phyloP scores from a whole-genome alignment of 495 filamentous ascomycete species.

The Xanthoparmelia taractica region DNA sequence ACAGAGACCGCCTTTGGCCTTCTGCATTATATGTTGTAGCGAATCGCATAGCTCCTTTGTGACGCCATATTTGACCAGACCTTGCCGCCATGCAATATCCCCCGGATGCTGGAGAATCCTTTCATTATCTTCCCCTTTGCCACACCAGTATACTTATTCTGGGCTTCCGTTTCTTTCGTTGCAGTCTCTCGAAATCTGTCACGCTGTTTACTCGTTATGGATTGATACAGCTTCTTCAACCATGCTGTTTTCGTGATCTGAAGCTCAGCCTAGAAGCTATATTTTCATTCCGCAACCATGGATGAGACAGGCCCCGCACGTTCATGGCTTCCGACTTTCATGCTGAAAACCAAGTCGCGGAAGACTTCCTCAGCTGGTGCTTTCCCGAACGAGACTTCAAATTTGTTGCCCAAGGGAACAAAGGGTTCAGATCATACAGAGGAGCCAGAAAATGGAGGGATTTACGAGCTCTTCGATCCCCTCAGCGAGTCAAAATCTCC shows the following conservation, averaged over 20 bases:
- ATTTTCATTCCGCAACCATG: constrained; percentile 12
- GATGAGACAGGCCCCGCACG: constrained; percentile 19
- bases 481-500: constrained; percentile 18
- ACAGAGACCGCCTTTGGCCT: neutral
- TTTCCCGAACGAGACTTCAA: constrained; percentile 37
- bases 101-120: too few relatives aligned
- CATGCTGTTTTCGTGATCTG: neutral
- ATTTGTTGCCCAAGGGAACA: constrained; percentile 40
- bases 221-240: neutral
- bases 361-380: constrained; percentile 4
- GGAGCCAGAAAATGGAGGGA: constrained; percentile 6
- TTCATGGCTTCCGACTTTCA: constrained; percentile 21
- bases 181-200: neutral
- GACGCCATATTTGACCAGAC: neutral
- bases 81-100: neutral
- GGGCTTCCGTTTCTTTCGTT: neutral
- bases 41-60: neutral
- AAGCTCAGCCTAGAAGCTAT: neutral
- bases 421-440: constrained; percentile 19
- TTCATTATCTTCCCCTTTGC: neutral
- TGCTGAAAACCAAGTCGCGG: constrained; percentile 13
- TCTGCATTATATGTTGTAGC: neutral
- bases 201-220: neutral
- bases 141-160: neutral
- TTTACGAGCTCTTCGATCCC: constrained; percentile 16